phyloP scores from a whole-genome alignment of 2,329 filamentous ascomycete species.

The Paraphoma sp. region DNA sequence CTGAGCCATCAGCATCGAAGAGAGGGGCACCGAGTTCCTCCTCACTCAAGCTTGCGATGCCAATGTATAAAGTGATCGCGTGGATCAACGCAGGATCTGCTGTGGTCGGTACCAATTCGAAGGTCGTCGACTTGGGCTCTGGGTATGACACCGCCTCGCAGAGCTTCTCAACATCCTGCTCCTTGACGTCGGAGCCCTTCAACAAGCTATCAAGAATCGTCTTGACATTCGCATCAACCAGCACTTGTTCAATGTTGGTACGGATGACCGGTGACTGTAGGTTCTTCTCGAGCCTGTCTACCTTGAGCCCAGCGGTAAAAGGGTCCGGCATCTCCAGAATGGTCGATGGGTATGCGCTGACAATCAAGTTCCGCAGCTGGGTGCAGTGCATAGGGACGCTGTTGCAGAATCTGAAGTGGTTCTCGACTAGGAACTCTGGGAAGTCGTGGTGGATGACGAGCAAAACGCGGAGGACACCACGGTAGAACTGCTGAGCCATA shows the following conservation, averaged over 20 bases:
- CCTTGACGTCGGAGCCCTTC: slow-evolving; percentile 63
- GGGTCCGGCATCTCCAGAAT: slow-evolving; percentile 76
- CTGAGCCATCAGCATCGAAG: slow-evolving; percentile 70
- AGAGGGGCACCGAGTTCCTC: slow-evolving; percentile 65
- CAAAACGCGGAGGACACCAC: slow-evolving; percentile 81
- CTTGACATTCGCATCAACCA: slow-evolving; percentile 60
- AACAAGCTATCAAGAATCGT: slow-evolving; percentile 60
- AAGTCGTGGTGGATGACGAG: slow-evolving; percentile 92
- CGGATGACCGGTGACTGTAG: slow-evolving; percentile 70
- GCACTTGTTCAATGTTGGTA: slow-evolving; percentile 65
- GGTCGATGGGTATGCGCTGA: slow-evolving; percentile 77
- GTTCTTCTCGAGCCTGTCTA: slow-evolving; percentile 78
- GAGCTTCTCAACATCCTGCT: slow-evolving; percentile 78
- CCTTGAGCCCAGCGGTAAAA: slow-evolving; percentile 74
- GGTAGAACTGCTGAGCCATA: slow-evolving; percentile 82
- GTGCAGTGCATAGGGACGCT: slow-evolving; percentile 83
- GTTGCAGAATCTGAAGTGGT: slow-evolving; percentile 82
- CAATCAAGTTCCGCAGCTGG: slow-evolving; percentile 86
- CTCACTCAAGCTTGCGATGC: slow-evolving; percentile 71
- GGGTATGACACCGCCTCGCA: slow-evolving; percentile 73
- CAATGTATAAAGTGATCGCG: slow-evolving; percentile 83
- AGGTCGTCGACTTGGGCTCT: slow-evolving; percentile 65
- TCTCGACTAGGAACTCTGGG: slow-evolving; percentile 88
- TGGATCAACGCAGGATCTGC: slow-evolving; percentile 78
- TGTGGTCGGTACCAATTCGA: slow-evolving; percentile 70